These are phyloP conservation scores for Chrysoporthe puriensis DNA, from an alignment of 2,329 filamentous ascomycete genomes.

Conservation along the genomic window DNA sequence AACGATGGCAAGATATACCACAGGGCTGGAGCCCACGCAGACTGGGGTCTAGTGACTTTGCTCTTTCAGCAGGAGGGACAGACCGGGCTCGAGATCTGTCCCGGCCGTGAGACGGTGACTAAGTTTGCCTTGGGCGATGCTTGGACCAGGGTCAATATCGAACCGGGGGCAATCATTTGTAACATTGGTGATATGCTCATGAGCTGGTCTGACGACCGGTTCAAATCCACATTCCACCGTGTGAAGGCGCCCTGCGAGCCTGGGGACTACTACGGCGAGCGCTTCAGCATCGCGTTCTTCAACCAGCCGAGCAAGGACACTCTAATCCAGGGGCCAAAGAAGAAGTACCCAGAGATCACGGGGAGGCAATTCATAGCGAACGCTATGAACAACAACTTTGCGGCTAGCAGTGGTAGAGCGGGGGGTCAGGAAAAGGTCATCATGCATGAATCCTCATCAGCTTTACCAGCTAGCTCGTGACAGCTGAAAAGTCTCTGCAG, in stretches of 20 bases:
- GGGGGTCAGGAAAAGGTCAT: background rate
- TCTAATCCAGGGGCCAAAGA: slow-evolving; percentile 55
- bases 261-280: slow-evolving; percentile 52
- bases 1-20: slow-evolving; percentile 44
- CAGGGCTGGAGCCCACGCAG: slow-evolving; percentile 60
- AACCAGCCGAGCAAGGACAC: slow-evolving; percentile 60
- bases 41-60: slow-evolving; percentile 63
- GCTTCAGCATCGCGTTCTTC: slow-evolving; percentile 64
- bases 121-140: slow-evolving; percentile 56
- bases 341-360: slow-evolving; percentile 59
- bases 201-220: slow-evolving; percentile 63
- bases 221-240: slow-evolving; percentile 62
- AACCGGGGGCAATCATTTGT: slow-evolving; percentile 55
- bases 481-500: background rate
- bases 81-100: slow-evolving; percentile 60
- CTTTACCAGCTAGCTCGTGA: background rate
- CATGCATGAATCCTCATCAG: background rate
- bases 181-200: slow-evolving; percentile 63
- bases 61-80: slow-evolving; percentile 60
- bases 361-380: slow-evolving; percentile 58
- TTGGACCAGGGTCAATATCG: slow-evolving; percentile 59
- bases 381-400: slow-evolving; percentile 58
- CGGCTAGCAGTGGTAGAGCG: slow-evolving; percentile 33
- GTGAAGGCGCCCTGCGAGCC: slow-evolving; percentile 43
- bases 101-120: slow-evolving; percentile 57